Evolutionary conservation across 2,329 filamentous ascomycete species (phyloP).

Genomic region (Cercospora zeina): DNA sequence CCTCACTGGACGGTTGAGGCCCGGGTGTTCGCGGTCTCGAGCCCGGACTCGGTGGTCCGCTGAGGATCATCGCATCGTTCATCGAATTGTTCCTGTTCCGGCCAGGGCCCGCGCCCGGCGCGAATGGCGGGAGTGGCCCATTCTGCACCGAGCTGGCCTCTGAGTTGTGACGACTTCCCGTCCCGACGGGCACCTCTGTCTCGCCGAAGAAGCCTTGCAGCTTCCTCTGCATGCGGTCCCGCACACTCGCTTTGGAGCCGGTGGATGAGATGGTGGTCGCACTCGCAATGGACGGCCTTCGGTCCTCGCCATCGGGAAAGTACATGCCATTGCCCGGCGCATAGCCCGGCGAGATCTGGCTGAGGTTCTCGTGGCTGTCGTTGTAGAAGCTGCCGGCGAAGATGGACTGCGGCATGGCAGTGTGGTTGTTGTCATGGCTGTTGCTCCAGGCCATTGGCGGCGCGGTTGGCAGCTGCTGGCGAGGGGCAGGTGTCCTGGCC

Average conservation of each 20-base stretch:
- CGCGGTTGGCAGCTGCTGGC: conserved; percentile 53
- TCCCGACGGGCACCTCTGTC: conserved; percentile 67
- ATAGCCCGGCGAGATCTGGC: conserved; percentile 70
- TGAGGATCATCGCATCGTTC: conserved; percentile 59
- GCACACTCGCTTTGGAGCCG: conserved; percentile 72
- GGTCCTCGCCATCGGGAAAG: conserved; percentile 66
- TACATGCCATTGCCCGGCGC: conserved; percentile 56
- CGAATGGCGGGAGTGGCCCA: conserved; percentile 56
- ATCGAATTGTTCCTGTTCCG: conserved; percentile 83
- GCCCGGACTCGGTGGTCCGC: conserved; percentile 67
- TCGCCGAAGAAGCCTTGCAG: conserved; percentile 91
- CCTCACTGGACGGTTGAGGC: conserved; percentile 64
- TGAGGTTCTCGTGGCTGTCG: conserved; percentile 70
- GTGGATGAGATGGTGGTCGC: conserved; percentile 83
- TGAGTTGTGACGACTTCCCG: conserved; percentile 60
- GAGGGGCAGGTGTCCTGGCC: conserved; percentile 52
- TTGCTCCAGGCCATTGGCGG: conserved; percentile 53
- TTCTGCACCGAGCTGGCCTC: conserved; percentile 51
- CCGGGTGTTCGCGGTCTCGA: conserved; percentile 77
- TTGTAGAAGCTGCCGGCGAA: conserved; percentile 61
- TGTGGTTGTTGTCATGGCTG: conserved; percentile 40
- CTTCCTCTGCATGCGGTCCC: conserved; percentile 74
- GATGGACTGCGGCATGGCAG: conserved; percentile 43
- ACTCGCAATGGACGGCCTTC: conserved; percentile 85
- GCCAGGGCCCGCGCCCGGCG: conserved; percentile 44